phyloP scores from a whole-genome alignment of 208 protist genomes.

The Crithidia thermophila region DNA sequence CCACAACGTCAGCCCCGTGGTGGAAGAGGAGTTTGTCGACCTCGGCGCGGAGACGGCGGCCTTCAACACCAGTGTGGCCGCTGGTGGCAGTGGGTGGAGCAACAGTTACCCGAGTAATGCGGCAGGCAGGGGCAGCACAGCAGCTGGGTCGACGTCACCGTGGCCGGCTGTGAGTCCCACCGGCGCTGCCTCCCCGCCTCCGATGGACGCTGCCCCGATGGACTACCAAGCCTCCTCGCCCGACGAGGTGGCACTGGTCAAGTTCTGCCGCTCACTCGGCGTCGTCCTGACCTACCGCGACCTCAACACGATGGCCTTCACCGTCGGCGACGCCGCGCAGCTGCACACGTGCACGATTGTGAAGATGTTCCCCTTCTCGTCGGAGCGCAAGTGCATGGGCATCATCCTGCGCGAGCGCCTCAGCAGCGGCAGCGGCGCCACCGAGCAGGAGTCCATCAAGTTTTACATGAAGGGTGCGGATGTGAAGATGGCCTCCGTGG shows the following conservation, averaged over 20 bases:
- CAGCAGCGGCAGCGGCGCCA: background rate
- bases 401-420: conserved; percentile 93
- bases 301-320: conserved; percentile 54
- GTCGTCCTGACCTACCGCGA: conserved; percentile 64
- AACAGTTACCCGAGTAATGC: too few relatives aligned
- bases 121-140: too few relatives aligned
- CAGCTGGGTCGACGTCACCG: background rate
- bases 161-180: conserved; percentile 27
- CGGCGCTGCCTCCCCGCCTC: conserved; percentile 80
- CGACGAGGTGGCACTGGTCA: conserved; percentile 96
- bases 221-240: conserved; percentile 94
- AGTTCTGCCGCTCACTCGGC: conserved; percentile 91
- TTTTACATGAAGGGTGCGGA: conserved; percentile 98
- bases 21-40: conserved; percentile 46
- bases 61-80: too few relatives aligned
- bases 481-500: conserved; percentile 91
- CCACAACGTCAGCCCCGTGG: conserved; percentile 97
- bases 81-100: too few relatives aligned
- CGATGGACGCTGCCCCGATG: conserved; percentile 32
- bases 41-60: background rate
- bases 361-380: conserved; percentile 98
- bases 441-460: conserved; percentile 13
- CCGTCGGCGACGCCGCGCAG: conserved; percentile 30
- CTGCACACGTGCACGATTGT: conserved; percentile 92
- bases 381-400: conserved; percentile 98